Evolutionary conservation across 768 basidiomycete species (phyloP).

Genomic region (Trichaptum fuscoviolaceum): DNA sequence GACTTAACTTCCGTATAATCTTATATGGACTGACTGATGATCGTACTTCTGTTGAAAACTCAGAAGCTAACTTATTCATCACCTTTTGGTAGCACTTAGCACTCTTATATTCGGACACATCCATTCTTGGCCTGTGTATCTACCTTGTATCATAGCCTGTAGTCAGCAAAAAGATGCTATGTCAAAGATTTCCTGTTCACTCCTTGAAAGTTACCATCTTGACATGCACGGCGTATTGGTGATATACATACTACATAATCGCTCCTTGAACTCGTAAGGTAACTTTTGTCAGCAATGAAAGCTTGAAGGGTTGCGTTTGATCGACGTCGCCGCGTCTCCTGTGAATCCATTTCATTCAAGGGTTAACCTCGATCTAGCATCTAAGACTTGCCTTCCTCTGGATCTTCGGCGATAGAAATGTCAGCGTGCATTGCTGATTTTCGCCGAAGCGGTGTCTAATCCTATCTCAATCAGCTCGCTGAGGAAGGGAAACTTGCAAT

Average conservation of each 20-base stretch:
- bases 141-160: background rate
- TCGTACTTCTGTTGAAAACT: background rate
- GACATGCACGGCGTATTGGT: too few relatives aligned
- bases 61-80: background rate
- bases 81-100: background rate
- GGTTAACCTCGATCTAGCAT: background rate
- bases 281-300: too few relatives aligned
- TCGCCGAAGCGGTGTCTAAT: background rate
- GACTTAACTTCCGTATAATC: background rate
- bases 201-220: too few relatives aligned
- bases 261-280: too few relatives aligned
- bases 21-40: background rate
- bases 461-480: background rate
- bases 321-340: background rate
- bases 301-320: background rate
- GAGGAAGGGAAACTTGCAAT: background rate
- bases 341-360: background rate
- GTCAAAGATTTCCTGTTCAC: background rate
- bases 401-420: background rate
- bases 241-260: too few relatives aligned
- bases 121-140: background rate
- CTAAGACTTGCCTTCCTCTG: background rate
- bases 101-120: background rate
- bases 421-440: background rate
- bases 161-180: background rate